These are phyloP conservation scores for Mikania micrantha DNA, from an alignment of 129 eudicot species.

Conservation along the genomic window DNA sequence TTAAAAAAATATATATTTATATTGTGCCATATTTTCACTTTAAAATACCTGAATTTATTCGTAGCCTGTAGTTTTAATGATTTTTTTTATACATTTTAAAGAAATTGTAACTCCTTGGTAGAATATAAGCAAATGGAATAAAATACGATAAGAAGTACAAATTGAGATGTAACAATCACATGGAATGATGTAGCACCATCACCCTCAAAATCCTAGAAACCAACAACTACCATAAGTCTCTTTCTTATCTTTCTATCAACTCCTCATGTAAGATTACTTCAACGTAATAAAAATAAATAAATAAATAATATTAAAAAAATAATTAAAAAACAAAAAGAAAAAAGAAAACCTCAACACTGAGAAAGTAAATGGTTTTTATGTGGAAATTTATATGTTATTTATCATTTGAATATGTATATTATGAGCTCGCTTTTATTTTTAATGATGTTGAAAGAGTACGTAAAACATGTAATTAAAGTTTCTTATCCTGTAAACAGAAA, in stretches of 20 bases:
- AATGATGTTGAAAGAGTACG: no score
- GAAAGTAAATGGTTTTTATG: no score
- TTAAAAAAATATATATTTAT: no score
- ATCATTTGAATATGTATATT: no score
- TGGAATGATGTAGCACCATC: slow-evolving; percentile 19
- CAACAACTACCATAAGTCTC: background rate
- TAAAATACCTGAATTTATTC: background rate
- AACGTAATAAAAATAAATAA: background rate
- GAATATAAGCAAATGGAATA: background rate
- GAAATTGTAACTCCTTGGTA: background rate
- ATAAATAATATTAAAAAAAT: no score
- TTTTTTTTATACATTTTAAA: background rate
- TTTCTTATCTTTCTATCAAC: background rate
- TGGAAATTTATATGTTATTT: no score
- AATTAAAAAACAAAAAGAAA: no score
- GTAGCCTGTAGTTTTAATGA: background rate
- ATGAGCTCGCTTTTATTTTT: no score
- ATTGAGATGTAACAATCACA: slow-evolving; percentile 20
- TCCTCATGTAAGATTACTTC: background rate
- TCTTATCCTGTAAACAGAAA: no score
- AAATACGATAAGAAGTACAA: slow-evolving; percentile 1
- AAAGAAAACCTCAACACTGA: no score
- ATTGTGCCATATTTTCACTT: background rate
- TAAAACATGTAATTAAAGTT: no score
- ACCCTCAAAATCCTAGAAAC: slow-evolving; percentile 18